Percentiles rank a stretch among this genome's conserved stretches.
phyloP scores from a whole-genome alignment of 2,329 filamentous ascomycete genomes.

The Lachnellula suecica region DNA sequence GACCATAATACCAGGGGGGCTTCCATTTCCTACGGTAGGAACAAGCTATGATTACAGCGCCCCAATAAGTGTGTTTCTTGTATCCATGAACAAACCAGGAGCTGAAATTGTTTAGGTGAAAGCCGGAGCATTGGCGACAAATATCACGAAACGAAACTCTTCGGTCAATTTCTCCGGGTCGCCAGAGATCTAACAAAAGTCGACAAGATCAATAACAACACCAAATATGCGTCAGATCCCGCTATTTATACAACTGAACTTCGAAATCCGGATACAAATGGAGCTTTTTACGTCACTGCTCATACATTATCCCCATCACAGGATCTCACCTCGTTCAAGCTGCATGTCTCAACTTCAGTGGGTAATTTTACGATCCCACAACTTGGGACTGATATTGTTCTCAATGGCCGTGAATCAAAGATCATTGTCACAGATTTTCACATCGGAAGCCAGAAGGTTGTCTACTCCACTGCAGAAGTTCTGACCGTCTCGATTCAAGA shows the following conservation, averaged over 20 bases:
- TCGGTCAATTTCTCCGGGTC: constrained; percentile 53
- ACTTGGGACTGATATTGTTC: no score
- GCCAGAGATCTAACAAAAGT: constrained; percentile 50
- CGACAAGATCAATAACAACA: constrained; percentile 54
- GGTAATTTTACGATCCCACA: constrained; percentile 42
- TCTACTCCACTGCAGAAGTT: constrained; percentile 52
- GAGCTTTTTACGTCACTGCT: constrained; percentile 50
- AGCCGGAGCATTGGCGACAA: constrained; percentile 53
- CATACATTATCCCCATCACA: constrained; percentile 45
- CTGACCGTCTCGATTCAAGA: constrained; percentile 47
- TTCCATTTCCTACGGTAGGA: constrained; percentile 52
- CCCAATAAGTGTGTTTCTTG: no score
- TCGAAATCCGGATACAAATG: constrained; percentile 47
- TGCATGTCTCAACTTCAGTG: constrained; percentile 46
- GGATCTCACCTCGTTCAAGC: constrained; percentile 44
- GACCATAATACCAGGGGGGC: no score
- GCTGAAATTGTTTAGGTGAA: no score
- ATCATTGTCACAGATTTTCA: constrained; percentile 54
- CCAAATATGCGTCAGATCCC: constrained; percentile 47
- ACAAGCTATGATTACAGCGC: constrained; percentile 45
- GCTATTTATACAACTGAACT: constrained; percentile 52
- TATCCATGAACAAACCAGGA: no score
- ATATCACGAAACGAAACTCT: constrained; percentile 52
- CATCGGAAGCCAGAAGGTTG: constrained; percentile 44
- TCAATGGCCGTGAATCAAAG: constrained; percentile 52